Evolutionary conservation across 2,329 filamentous ascomycete species (phyloP).

Genomic region (Dendryphion nanum): DNA sequence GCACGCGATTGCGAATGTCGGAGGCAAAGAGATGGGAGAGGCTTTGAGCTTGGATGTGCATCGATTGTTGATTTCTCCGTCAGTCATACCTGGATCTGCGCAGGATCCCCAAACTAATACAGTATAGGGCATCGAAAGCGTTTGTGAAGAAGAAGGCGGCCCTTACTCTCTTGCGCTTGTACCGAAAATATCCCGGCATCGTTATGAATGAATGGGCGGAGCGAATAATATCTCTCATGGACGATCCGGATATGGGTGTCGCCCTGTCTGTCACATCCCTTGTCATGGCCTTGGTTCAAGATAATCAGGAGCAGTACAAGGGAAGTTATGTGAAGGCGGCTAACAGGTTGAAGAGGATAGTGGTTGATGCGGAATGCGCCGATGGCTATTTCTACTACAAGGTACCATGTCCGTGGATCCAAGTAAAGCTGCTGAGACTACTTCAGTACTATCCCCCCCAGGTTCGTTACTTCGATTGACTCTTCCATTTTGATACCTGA

Average conservation of each 20-base stretch:
- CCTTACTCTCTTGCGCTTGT: slow-evolving; percentile 85
- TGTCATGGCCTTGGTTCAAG: slow-evolving; percentile 90
- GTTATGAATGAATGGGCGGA: slow-evolving; percentile 97
- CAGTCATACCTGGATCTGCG: slow-evolving; percentile 39
- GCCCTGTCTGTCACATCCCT: slow-evolving; percentile 93
- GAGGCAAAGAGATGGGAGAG: slow-evolving; percentile 95
- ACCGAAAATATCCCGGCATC: slow-evolving; percentile 90
- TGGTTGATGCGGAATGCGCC: slow-evolving; percentile 86
- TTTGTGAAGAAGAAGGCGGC: slow-evolving; percentile 99
- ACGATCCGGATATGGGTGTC: slow-evolving; percentile 91
- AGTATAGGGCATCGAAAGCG: slow-evolving; percentile 72
- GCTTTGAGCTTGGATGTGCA: slow-evolving; percentile 90
- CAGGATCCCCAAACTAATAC: slow-evolving; percentile 17
- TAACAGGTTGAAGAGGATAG: slow-evolving; percentile 80
- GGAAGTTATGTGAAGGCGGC: slow-evolving; percentile 94
- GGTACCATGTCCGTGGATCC: slow-evolving; percentile 98
- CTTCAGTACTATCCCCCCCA: slow-evolving; percentile 97
- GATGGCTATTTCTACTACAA: slow-evolving; percentile 98
- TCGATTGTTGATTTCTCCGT: slow-evolving; percentile 90
- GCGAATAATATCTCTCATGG: slow-evolving; percentile 97
- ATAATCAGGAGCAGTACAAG: slow-evolving; percentile 91
- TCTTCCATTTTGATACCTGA: slow-evolving; percentile 2
- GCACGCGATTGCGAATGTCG: slow-evolving; percentile 97
- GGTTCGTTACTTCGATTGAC: slow-evolving; percentile 63
- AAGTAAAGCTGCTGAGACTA: slow-evolving; percentile 87